phyloP scores from a whole-genome alignment of 192 early-diverging fungal species.

The Oehlia diaphana region DNA sequence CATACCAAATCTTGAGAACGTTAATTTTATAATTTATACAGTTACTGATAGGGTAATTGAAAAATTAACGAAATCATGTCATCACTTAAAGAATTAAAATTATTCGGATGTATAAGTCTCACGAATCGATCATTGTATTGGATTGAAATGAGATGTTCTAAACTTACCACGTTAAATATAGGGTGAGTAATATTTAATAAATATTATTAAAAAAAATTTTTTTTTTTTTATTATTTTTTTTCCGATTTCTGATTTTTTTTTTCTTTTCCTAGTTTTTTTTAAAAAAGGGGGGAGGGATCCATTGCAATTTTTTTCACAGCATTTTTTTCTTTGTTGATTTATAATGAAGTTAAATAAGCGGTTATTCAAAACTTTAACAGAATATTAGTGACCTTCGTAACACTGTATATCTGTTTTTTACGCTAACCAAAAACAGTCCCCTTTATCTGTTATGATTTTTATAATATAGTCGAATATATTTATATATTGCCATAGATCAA shows the following conservation, averaged over 20 bases:
- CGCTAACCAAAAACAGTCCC: too few species aligned
- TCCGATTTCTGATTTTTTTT: neutral
- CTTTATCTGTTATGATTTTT: too few species aligned
- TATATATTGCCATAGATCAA: too few species aligned
- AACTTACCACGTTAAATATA: neutral
- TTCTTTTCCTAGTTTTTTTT: neutral
- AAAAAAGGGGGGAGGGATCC: too few species aligned
- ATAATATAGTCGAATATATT: too few species aligned
- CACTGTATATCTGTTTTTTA: too few species aligned
- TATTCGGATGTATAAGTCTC: neutral
- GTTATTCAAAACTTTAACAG: too few species aligned
- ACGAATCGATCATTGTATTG: neutral
- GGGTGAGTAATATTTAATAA: neutral
- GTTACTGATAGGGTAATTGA: neutral
- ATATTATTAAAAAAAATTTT: too few species aligned
- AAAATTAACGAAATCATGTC: neutral
- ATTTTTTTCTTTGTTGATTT: too few species aligned
- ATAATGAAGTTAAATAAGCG: too few species aligned
- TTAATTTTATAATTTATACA: constrained; percentile 2
- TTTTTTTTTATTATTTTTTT: neutral
- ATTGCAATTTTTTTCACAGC: too few species aligned
- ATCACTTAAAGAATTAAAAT: neutral
- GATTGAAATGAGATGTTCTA: neutral
- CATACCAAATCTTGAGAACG: neutral
- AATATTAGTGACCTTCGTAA: too few species aligned